These are phyloP conservation scores for Penicillium antarcticum DNA, from an alignment of 495 filamentous ascomycete genomes.

Conservation along the genomic window DNA sequence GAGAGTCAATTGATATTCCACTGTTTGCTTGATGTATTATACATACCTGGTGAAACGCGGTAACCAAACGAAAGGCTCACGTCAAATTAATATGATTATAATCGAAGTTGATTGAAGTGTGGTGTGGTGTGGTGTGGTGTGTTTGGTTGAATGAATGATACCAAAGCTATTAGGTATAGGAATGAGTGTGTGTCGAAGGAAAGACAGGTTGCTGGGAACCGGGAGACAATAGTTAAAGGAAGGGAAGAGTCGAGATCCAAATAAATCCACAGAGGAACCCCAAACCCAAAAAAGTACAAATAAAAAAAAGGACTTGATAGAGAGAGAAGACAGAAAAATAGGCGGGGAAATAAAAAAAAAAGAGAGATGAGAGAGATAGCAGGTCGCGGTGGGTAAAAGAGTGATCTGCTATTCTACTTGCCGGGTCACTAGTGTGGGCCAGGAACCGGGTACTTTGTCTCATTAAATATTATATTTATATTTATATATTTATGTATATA, in stretches of 20 bases:
- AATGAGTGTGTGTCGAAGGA: conserved; percentile 9
- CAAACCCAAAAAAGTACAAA: conserved; percentile 11
- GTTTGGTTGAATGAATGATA: neutral
- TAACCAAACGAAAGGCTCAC: conserved; percentile 1
- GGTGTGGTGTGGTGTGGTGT: no score
- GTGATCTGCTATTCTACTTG: conserved; percentile 43
- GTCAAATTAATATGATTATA: conserved; percentile 5
- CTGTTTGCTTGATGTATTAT: neutral
- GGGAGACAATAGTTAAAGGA: conserved; percentile 6
- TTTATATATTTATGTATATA: neutral
- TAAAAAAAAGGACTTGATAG: conserved; percentile 3
- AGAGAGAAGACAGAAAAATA: conserved; percentile 22
- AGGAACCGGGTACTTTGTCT: conserved; percentile 27
- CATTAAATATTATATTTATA: neutral
- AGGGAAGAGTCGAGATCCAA: conserved; percentile 6
- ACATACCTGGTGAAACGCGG: neutral
- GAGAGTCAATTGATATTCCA: neutral
- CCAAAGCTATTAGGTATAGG: neutral
- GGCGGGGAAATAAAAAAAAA: conserved; percentile 22
- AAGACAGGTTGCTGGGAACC: conserved; percentile 9
- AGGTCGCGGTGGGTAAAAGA: conserved; percentile 40
- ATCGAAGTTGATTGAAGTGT: neutral
- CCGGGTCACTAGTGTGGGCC: conserved; percentile 36
- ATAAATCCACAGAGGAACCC: conserved; percentile 2
- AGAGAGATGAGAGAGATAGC: conserved; percentile 29